Conservation (phyloP, 148 eudicot species). For the Silene uniflora region DNA sequence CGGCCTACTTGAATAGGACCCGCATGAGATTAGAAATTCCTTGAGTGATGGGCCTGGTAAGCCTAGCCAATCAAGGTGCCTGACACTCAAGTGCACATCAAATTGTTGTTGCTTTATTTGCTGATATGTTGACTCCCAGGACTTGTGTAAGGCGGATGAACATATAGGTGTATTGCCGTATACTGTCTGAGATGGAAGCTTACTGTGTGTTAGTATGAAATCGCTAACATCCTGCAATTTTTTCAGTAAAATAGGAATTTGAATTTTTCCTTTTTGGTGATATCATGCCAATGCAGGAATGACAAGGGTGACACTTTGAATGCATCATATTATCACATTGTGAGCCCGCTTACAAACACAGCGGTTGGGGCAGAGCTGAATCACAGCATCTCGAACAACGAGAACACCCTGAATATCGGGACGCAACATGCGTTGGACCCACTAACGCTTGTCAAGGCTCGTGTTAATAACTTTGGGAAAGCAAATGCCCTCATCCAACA, state of each 20-base stretch:
- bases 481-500: slow-evolving; percentile 82
- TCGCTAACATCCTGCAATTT: no score
- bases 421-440: slow-evolving; percentile 69
- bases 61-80: no score
- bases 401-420: slow-evolving; percentile 71
- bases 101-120: no score
- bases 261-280: background rate
- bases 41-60: no score
- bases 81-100: no score
- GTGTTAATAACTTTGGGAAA: slow-evolving; percentile 65
- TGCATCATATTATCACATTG: slow-evolving; percentile 71
- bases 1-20: no score
- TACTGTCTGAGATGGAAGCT: no score
- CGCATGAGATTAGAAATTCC: no score
- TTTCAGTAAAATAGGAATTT: background rate
- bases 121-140: no score
- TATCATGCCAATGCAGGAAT: slow-evolving; percentile 36
- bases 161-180: no score
- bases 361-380: slow-evolving; percentile 76
- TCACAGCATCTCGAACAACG: slow-evolving; percentile 69
- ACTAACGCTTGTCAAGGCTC: slow-evolving; percentile 56
- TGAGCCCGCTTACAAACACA: slow-evolving; percentile 64
- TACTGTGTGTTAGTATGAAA: no score
- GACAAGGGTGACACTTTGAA: slow-evolving; percentile 53
- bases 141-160: no score